Evolutionary conservation across 345 rosid genomes (phyloP).

Genomic region (Turnera subulata): DNA sequence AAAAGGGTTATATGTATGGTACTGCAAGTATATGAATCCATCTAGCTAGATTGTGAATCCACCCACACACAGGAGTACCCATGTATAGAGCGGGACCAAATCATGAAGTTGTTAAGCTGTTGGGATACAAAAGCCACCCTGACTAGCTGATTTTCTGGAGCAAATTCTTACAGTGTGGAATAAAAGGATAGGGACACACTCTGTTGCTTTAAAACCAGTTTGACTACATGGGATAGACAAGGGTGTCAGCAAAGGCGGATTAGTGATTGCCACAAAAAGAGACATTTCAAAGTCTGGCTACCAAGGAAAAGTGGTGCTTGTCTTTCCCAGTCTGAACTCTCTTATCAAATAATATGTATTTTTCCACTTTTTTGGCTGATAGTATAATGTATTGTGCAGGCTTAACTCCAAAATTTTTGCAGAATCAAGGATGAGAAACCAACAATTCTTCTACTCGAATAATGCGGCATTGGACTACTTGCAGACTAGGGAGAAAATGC

Average conservation of each 20-base stretch:
- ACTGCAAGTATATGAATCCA: neutral
- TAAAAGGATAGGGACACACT: constrained; percentile 19
- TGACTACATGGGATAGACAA: constrained; percentile 16
- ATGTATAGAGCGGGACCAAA: constrained; percentile 12
- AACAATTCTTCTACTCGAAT: neutral
- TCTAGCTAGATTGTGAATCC: neutral
- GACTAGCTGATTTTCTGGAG: constrained; percentile 18
- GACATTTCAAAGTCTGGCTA: constrained; percentile 1
- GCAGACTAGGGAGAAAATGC: neutral
- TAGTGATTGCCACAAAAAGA: neutral
- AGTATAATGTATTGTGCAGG: neutral
- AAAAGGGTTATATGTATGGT: neutral
- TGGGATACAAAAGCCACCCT: constrained; percentile 23
- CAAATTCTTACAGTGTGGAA: constrained; percentile 13
- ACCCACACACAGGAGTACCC: no score
- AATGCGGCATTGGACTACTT: neutral
- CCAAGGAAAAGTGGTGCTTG: neutral
- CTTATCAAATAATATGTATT: constrained; percentile 4
- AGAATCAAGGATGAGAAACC: neutral
- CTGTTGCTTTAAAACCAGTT: constrained; percentile 15
- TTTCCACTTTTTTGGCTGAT: neutral
- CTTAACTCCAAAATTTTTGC: constrained; percentile 7
- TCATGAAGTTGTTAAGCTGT: constrained; percentile 8
- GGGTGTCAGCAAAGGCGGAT: constrained; percentile 17
- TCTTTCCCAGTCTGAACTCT: neutral